Base-by-base conservation (phyloP, 2,329 filamentous ascomycete species). In the Colletotrichum acutatum region DNA sequence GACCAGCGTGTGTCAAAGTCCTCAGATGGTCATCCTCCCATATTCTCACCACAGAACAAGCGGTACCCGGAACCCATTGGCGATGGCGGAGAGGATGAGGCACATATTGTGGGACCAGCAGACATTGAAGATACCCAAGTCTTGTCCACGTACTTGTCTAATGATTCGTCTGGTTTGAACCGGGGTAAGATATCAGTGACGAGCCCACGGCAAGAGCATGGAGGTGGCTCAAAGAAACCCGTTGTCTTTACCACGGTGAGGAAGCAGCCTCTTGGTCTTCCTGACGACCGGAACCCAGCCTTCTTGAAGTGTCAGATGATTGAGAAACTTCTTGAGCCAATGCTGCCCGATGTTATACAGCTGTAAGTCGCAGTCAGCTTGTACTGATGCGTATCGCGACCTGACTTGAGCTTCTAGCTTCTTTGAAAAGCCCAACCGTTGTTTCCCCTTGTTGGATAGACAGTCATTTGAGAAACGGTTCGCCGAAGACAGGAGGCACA, bases 391-490 rank as follows among this genome's bases (percentile, higher is more conserved):
- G 42, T 26, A 22, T 42, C 3, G 37, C 9, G 4, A 65, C 0
- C 42, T 70, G 46, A 76, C 19, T 66, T 12, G 57, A 3, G 12
- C 8, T 1, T 14, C 1, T 34, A 89, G 87, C 37, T 90, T 90
- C 76, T 86, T 90, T 68, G 82, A 85, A 37, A 85, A 87, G 67
- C 86, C 89, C 52, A 90, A 92, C 77, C 82, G 82, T n/a, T 90
- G 88, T n/a, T 89, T 92, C 72, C 90, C 90, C 0, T 81, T 92
- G 2, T 83, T 92, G 8, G 89, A 92, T 71, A 87, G 89, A 56
- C 79, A 83, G 3, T 84, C 85, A 0, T 90, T 91, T 68, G 83
- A 86, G 71, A 82, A 83, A 12, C 86, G 86, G 26, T 88, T 87
- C 68, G 81, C 78, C 0, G 79, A 81, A 6, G 79, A 83, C 37